A percentile compares a stretch with the other conserved stretches of the same genome.
These are phyloP conservation scores for Rhizoctonia solani DNA, from an alignment of 1,284 basidiomycete species.

Conservation along the genomic window DNA sequence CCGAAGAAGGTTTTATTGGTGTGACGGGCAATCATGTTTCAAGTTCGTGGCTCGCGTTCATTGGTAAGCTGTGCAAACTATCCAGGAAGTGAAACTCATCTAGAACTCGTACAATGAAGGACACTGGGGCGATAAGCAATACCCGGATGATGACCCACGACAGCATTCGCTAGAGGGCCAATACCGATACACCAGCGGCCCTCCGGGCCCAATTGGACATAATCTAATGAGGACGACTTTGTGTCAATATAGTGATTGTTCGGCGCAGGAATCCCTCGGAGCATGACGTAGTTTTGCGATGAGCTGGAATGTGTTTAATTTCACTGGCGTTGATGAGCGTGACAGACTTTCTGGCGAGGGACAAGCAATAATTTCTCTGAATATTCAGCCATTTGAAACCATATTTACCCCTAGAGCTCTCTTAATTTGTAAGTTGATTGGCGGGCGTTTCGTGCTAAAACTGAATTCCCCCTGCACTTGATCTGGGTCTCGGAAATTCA, in stretches of 20 bases:
- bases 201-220: constrained; percentile 16
- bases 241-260: constrained; percentile 30
- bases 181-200: constrained; percentile 25
- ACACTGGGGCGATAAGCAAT: constrained; percentile 27
- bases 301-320: no score
- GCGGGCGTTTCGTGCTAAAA: no score
- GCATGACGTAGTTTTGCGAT: no score
- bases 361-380: no score
- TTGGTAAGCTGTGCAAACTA: not conserved
- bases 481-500: no score
- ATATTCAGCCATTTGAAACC: no score
- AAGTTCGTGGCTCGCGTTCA: constrained; percentile 19
- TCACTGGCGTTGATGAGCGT: no score
- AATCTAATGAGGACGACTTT: constrained; percentile 29
- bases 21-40: constrained; percentile 18
- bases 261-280: not conserved
- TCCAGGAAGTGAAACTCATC: not conserved
- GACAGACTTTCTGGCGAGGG: no score
- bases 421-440: no score
- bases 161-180: constrained; percentile 23
- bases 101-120: not conserved
- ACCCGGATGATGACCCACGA: constrained; percentile 22
- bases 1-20: constrained; percentile 13
- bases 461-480: no score
- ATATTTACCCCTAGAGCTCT: no score